Base-by-base conservation (phyloP, 805 yeast species). In the Yarrowia yakushimensis region DNA sequence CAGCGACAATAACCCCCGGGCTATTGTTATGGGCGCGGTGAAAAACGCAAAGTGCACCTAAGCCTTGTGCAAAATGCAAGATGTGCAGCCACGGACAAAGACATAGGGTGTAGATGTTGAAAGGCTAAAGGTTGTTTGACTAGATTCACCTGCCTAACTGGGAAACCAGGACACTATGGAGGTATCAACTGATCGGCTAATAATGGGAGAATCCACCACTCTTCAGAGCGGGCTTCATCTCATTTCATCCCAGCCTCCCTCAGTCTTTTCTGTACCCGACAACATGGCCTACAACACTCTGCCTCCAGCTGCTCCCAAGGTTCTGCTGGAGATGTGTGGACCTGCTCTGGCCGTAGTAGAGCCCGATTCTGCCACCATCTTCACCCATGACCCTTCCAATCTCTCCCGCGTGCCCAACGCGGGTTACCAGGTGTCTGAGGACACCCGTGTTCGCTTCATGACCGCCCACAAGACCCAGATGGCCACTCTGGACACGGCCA, bases 271-370 rank as follows among this genome's bases (percentile, higher is more conserved):
- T 7, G 8, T 17, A 7, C 6, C 15, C 54, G 28, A 15, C 55
- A 33, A 15, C 15, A 52, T 52, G 62, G 43, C 62, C 36, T 42
- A 23, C 62, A 55, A 18, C 63, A 18, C 30, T 23, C 41, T 52
- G 63, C 50, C 62, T 27, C 62, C 45, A 48, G 28, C 60, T 18
- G 28, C 60, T 10, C 55, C 55, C 18, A 48, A 48, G 17, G 34
- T 36, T 22, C 33, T 52, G 43, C 34, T 52, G 43, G 59, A 52
- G 43, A 17, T 52, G 34, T 52, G 59, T 52, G 59, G 59, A 34
- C 43, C 42, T 13, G 59, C 59, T 9, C 25, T 52, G 59, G 59
- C 33, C 2, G 59, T 52, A 1, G 31, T 39, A 25, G 59, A 52
- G 33, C 33, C 43, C 31, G 31, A 23, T 6, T 3, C 30, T 1